Base-by-base conservation (phyloP, 805 yeast species). In the Diddensiella caesifluorescens region DNA sequence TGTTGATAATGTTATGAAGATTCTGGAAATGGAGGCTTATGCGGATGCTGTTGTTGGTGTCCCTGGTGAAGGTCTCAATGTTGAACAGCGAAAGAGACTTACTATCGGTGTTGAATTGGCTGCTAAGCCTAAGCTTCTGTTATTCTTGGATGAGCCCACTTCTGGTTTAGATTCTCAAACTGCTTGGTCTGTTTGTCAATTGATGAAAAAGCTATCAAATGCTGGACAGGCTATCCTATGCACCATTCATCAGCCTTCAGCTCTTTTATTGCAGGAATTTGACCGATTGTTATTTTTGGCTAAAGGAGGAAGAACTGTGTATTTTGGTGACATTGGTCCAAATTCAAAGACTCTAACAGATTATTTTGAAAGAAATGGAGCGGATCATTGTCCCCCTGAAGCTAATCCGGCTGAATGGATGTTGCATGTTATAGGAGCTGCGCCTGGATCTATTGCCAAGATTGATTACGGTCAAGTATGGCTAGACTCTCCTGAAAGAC, bases 391-490 rank as follows among this genome's bases (percentile, higher is more conserved):
- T 65, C 88, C 89, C 16, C 64, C 69, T 4, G 69, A 70, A 31
- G 87, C 85, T 4, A 83, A 83, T 51, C 92, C 90, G 23, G 90
- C 89, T 10, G 95, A 86, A 66, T 87, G 94, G 92, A 87, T 87
- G 95, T 69, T 87, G 63, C 83, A 83, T 48, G 57, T 53, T n/a
- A 55, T 59, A 41, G 71, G 74, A 23, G 69, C 67, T 42, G 65
- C 60, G 31, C 65, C 64, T 38, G 68, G 62, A 18, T 53, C 62
- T 6, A 43, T 42, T 7, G 61, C 63, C 9, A 50, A 44, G 20
- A 39, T 43, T 16, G 63, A 63, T 37, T 62, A 57, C 54, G 52
- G 83, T 55, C 80, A 83, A 55, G 86, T 82, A 37, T 85, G 96
- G 95, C 63, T 73, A 59, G 70, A 72, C 36, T 84, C 95, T 27